phyloP scores from a whole-genome alignment of 805 yeast genomes.

The Saccharomyces cerevisiae region DNA sequence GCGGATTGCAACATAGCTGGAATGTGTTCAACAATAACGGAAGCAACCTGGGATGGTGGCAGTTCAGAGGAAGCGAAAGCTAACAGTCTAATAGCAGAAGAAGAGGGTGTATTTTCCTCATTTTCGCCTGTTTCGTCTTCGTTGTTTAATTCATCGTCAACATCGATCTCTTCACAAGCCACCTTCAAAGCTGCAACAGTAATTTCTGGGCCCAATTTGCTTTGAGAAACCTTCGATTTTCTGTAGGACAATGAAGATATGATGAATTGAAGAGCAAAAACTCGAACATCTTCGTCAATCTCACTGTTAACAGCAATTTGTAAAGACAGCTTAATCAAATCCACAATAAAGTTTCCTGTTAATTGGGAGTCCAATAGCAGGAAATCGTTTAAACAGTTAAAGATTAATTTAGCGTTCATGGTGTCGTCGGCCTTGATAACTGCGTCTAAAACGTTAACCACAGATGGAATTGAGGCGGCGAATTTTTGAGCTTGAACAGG shows the following conservation, averaged over 20 bases:
- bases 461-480: conserved; percentile 61
- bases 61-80: conserved; percentile 72
- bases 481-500: conserved; percentile 46
- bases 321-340: conserved; percentile 62
- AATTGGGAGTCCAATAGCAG: conserved; percentile 68
- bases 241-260: conserved; percentile 71
- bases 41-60: conserved; percentile 88
- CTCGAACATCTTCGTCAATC: conserved; percentile 74
- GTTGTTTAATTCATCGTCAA: conserved; percentile 61
- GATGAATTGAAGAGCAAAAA: conserved; percentile 75
- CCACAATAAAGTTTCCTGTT: conserved; percentile 65
- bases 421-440: conserved; percentile 64
- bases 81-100: conserved; percentile 72
- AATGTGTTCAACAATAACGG: conserved; percentile 63
- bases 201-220: conserved; percentile 77
- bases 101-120: conserved; percentile 75
- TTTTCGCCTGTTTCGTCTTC: conserved; percentile 89
- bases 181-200: conserved; percentile 66
- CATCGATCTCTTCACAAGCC: conserved; percentile 76
- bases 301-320: conserved; percentile 61
- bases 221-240: conserved; percentile 68
- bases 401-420: conserved; percentile 63
- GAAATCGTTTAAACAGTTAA: conserved; percentile 77
- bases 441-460: conserved; percentile 73
- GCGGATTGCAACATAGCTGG: conserved; percentile 49